phyloP scores from a whole-genome alignment of 2,329 filamentous ascomycete species.

The Bipolaris oryzae region DNA sequence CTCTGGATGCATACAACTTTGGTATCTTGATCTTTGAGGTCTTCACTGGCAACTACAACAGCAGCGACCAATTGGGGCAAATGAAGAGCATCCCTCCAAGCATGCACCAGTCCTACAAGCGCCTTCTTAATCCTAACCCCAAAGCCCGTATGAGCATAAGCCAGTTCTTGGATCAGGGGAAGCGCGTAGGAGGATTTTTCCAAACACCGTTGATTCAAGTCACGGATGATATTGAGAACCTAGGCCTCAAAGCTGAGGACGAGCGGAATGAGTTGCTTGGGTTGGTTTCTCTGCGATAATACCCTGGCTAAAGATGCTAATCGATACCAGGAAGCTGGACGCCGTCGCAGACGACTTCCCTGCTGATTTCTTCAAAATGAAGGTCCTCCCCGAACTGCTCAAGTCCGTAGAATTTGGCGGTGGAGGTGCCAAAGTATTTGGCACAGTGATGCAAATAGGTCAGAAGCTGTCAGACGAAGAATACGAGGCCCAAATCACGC shows the following conservation, averaged over 20 bases:
- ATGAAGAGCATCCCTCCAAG: slow-evolving; percentile 83
- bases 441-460: slow-evolving; percentile 88
- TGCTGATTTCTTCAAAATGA: slow-evolving; percentile 97
- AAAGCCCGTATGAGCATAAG: slow-evolving; percentile 84
- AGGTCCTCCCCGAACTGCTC: slow-evolving; percentile 91
- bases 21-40: slow-evolving; percentile 86
- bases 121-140: slow-evolving; percentile 84
- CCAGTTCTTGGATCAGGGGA: slow-evolving; percentile 89
- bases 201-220: slow-evolving; percentile 90
- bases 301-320: slow-evolving; percentile 15
- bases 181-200: slow-evolving; percentile 82
- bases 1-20: slow-evolving; percentile 86
- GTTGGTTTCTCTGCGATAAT: slow-evolving; percentile 45
- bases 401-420: slow-evolving; percentile 99
- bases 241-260: slow-evolving; percentile 82
- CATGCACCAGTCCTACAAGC: slow-evolving; percentile 92
- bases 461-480: slow-evolving; percentile 87
- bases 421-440: slow-evolving; percentile 88
- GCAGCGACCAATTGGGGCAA: slow-evolving; percentile 79
- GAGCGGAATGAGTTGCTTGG: slow-evolving; percentile 86
- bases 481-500: slow-evolving; percentile 82
- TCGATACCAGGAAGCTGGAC: slow-evolving; percentile 69
- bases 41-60: slow-evolving; percentile 83
- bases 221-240: slow-evolving; percentile 88
- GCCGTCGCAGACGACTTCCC: slow-evolving; percentile 91